Conservation (phyloP, 768 basidiomycete species). For the Lentinula aciculospora region DNA sequence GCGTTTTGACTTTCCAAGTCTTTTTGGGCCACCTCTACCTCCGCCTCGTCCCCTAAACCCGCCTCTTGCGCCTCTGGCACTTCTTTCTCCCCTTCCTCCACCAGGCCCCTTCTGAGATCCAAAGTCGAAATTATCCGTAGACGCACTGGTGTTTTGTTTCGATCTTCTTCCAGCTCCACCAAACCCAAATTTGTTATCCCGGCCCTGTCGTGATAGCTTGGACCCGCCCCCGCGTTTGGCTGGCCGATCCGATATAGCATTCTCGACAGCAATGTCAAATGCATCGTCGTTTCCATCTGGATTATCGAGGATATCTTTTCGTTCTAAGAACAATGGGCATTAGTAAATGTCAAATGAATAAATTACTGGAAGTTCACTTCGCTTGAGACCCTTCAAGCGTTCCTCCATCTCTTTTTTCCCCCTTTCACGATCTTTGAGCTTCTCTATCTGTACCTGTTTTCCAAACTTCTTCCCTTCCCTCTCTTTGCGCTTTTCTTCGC, state of each 20-base stretch:
- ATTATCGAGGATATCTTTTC: constrained; percentile 75
- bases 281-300: constrained; percentile 55
- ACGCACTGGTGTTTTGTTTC: constrained; percentile 79
- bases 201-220: constrained; percentile 48
- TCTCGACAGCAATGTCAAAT: constrained; percentile 89
- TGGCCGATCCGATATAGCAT: constrained; percentile 74
- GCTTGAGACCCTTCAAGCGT: constrained; percentile 77
- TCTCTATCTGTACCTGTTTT: constrained; percentile 95
- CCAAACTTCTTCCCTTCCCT: constrained; percentile 97
- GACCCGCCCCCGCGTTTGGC: constrained; percentile 23
- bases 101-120: constrained; percentile 27
- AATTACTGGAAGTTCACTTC: constrained; percentile 52
- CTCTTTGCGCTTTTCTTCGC: constrained; percentile 87
- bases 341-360: neutral
- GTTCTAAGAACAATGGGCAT: constrained; percentile 44
- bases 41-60: constrained; percentile 21
- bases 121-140: constrained; percentile 68
- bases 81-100: constrained; percentile 22
- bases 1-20: constrained; percentile 58
- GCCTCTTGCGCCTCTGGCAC: constrained; percentile 15
- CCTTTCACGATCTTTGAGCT: constrained; percentile 82
- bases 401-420: constrained; percentile 93
- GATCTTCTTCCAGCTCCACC: constrained; percentile 62
- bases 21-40: constrained; percentile 30
- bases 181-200: constrained; percentile 81